Base-by-base conservation (phyloP, 163 green algal species). In the Chlorella variabilis region DNA sequence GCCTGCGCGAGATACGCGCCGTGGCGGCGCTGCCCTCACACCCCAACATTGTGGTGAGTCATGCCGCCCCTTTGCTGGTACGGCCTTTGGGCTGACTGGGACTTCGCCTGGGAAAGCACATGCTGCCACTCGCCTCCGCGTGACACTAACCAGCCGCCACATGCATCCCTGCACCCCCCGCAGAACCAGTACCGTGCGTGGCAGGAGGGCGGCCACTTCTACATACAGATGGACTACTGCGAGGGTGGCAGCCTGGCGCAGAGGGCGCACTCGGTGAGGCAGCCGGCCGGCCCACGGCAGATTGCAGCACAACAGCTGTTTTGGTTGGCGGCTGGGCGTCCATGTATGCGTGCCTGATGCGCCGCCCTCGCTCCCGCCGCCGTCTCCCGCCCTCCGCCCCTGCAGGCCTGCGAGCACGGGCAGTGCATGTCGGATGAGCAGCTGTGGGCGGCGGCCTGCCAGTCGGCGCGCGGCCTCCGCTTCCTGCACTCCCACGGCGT, bases 161-260 rank as follows among this genome's bases (percentile, higher is more conserved):
- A n/a, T n/a, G n/a, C n/a, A n/a, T n/a, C n/a, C n/a, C n/a, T n/a
- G n/a, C n/a, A 36, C 39, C 66, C 21, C 39, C 20, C 48, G 67
- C 67, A 77, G 70, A 80, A 67, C 21, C 90, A 93, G 73, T 95
- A 93, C 78, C 84, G 93, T 23, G 90, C 87, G 31, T 97, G 93
- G 93, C 93, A 97, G 87, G 88, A 97, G 86, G 78, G 70, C n/a
- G 86, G 86, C 2, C 84, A 92, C 65, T 92, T 95, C 74, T 90
- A 93, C 85, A 93, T 95, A 41, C 93, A 97, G 82, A 97, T 97
- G 92, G 93, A 96, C 54, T 86, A 93, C 7, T 96, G 92, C 73
- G 82, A 91, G n/a, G 88, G 90, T 42, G 93, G 93, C 58, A 94
- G 69, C 81, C 86, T 97, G 33, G 75, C 77, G 5, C 54, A 87